These are phyloP conservation scores for Rugonectria rugulosa DNA, from an alignment of 2,329 filamentous ascomycete genomes.

Conservation along the genomic window DNA sequence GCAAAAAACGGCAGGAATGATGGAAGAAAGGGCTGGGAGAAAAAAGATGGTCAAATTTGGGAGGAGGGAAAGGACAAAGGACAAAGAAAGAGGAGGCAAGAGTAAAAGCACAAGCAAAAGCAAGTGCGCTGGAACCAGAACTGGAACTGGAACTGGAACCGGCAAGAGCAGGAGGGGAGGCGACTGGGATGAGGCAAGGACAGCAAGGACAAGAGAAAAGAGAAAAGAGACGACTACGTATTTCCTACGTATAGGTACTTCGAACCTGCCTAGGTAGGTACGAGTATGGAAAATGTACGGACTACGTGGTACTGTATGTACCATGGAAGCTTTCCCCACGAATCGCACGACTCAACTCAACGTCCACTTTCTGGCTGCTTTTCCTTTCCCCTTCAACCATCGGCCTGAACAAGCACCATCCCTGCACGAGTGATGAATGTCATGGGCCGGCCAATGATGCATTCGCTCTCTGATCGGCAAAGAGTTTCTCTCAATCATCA, in stretches of 20 bases:
- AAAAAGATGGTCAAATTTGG: neutral
- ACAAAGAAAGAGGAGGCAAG: neutral
- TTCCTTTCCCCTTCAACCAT: neutral
- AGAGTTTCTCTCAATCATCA: neutral
- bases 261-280: no score
- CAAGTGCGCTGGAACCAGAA: no score
- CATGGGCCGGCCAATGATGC: neutral
- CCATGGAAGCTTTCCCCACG: no score
- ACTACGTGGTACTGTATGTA: no score
- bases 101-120: neutral
- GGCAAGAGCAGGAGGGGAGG: neutral
- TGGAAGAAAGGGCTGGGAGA: neutral
- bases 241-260: conserved; percentile 14
- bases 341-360: neutral
- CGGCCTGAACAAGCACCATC: neutral
- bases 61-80: neutral
- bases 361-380: neutral
- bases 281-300: no score
- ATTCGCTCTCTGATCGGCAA: neutral
- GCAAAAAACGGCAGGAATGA: neutral
- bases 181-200: neutral
- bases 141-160: neutral
- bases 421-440: conserved; percentile 4
- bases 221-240: conserved; percentile 9
- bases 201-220: conserved; percentile 1